These are phyloP conservation scores for Nicotiana tomentosiformis DNA, from an alignment of 257 asterid genomes.

Conservation along the genomic window DNA sequence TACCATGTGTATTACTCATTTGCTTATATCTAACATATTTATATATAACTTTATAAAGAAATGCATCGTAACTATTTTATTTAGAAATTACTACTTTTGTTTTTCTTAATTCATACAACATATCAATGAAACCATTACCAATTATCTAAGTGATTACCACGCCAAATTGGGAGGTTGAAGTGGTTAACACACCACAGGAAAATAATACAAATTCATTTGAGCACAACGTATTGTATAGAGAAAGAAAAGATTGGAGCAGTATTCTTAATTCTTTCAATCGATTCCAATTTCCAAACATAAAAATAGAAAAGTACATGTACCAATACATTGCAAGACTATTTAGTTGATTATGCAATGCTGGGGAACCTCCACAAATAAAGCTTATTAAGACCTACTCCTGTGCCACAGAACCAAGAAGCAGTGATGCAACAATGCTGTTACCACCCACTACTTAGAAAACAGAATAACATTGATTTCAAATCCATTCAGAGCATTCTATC, in stretches of 20 bases:
- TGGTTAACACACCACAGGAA: too few relatives aligned
- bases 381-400: neutral
- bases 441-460: neutral
- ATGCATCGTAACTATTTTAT: too few relatives aligned
- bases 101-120: too few relatives aligned
- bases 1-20: too few relatives aligned
- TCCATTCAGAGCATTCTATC: neutral
- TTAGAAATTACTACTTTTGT: too few relatives aligned
- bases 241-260: neutral
- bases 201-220: too few relatives aligned
- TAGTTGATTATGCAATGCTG: neutral
- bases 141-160: too few relatives aligned
- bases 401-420: neutral
- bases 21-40: too few relatives aligned
- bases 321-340: neutral
- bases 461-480: neutral
- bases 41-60: too few relatives aligned
- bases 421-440: neutral
- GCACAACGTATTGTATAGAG: neutral
- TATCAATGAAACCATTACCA: too few relatives aligned
- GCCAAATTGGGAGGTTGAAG: too few relatives aligned
- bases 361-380: neutral
- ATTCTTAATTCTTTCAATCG: neutral
- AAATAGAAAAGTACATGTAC: neutral
- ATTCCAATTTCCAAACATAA: neutral